A percentile compares a stretch with the other conserved stretches of the same genome.
Evolutionary conservation across 1,284 basidiomycete genomes (phyloP).

Genomic region (Ustilago sp.): DNA sequence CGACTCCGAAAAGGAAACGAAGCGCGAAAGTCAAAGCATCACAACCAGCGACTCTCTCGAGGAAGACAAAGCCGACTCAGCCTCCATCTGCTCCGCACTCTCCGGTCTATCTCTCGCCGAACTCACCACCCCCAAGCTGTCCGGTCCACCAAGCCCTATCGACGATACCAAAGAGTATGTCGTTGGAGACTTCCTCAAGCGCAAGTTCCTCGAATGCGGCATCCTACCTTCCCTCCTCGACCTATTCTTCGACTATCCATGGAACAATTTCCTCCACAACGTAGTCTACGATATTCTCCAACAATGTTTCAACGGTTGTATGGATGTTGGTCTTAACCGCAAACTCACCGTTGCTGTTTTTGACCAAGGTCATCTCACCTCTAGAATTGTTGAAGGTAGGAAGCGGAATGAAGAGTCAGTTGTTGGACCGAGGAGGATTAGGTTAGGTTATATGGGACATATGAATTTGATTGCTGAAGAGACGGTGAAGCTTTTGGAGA

Average conservation of each 20-base stretch:
- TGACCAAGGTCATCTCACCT: slow-evolving; percentile 58
- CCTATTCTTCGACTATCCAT: slow-evolving; percentile 92
- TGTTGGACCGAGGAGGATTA: slow-evolving; percentile 58
- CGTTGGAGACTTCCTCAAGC: slow-evolving; percentile 65
- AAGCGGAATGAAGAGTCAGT: slow-evolving; percentile 61
- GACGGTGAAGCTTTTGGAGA: slow-evolving; percentile 83
- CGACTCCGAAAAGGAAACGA: slow-evolving; percentile 13
- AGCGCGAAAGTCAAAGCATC: slow-evolving; percentile 19
- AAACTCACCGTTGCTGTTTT: slow-evolving; percentile 65
- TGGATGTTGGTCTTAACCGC: slow-evolving; percentile 65
- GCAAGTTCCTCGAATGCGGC: slow-evolving; percentile 63
- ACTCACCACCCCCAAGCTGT: slow-evolving; percentile 52
- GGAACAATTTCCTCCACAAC: slow-evolving; percentile 98
- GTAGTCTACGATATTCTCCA: slow-evolving; percentile 96
- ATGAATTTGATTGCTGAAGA: slow-evolving; percentile 92
- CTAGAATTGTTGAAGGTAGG: slow-evolving; percentile 64
- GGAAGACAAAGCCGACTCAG: slow-evolving; percentile 35
- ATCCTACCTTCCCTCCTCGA: slow-evolving; percentile 64
- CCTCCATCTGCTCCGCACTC: slow-evolving; percentile 56
- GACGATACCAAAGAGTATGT: slow-evolving; percentile 56
- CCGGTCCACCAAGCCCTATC: slow-evolving; percentile 57
- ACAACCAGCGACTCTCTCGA: slow-evolving; percentile 35
- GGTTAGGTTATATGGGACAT: slow-evolving; percentile 92
- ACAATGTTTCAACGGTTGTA: slow-evolving; percentile 92
- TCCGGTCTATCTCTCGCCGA: slow-evolving; percentile 64